Percentiles rank a stretch among this genome's conserved stretches.
phyloP scores from a whole-genome alignment of 768 basidiomycete species.

The Leucocoprinus sp. region DNA sequence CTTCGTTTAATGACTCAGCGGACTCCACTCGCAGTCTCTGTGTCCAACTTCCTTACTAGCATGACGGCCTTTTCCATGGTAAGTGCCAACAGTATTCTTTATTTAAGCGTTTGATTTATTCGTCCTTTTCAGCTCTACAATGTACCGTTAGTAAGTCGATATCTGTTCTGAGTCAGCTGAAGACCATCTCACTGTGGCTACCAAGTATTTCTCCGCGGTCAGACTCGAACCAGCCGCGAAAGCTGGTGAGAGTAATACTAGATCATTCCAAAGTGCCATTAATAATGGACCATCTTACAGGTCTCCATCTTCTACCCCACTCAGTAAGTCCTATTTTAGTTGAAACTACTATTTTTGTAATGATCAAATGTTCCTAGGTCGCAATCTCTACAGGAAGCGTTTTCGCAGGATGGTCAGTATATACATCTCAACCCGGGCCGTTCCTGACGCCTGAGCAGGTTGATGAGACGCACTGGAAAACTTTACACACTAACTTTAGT shows the following conservation, averaged over 20 bases:
- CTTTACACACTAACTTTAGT: conserved; percentile 68
- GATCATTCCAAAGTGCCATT: conserved; percentile 8
- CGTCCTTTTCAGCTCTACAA: conserved; percentile 61
- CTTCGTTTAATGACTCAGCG: conserved; percentile 67
- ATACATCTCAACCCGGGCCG: conserved; percentile 1
- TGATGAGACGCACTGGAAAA: conserved; percentile 82
- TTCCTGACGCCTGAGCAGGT: conserved; percentile 34
- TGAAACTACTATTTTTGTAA: conserved; percentile 13
- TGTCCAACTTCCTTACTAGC: conserved; percentile 72
- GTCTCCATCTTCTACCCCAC: conserved; percentile 84
- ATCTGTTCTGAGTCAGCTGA: conserved; percentile 3
- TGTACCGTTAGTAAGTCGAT: conserved; percentile 57
- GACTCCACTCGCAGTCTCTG: conserved; percentile 73
- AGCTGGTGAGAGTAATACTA: conserved; percentile 45
- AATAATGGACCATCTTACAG: conserved; percentile 28
- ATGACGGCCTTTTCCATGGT: conserved; percentile 79
- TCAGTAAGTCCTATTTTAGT: conserved; percentile 44
- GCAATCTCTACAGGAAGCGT: conserved; percentile 82
- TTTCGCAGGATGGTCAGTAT: conserved; percentile 71
- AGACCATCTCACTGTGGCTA: neutral
- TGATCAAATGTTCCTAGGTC: conserved; percentile 35
- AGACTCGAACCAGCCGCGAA: conserved; percentile 56
- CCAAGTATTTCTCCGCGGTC: conserved; percentile 78
- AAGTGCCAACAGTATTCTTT: conserved; percentile 16
- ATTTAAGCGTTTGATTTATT: conserved; percentile 6